Percentiles rank a stretch among this genome's conserved stretches.
Conservation (phyloP, 2,329 filamentous ascomycete species). For the Pyrenophora seminiperda region DNA sequence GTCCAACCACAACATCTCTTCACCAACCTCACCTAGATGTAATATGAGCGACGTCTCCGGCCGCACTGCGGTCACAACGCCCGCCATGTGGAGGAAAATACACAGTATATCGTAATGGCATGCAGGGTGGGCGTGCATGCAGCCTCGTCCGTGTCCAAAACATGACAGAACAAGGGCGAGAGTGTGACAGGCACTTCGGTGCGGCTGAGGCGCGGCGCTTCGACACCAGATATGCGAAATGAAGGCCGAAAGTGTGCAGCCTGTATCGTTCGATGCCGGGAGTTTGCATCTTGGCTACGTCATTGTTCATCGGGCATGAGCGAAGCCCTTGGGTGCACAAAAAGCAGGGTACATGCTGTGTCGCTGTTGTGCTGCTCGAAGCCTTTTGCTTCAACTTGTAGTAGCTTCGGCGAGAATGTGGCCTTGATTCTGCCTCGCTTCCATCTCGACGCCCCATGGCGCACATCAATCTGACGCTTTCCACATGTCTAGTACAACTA, state of each 20-base stretch:
- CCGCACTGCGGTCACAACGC: conserved; percentile 11
- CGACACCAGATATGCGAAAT: conserved; percentile 17
- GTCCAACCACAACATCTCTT: conserved; percentile 32
- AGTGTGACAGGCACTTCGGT: conserved; percentile 16
- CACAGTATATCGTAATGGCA: conserved; percentile 31
- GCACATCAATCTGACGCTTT: neutral
- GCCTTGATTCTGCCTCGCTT: neutral
- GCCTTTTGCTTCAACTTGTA: neutral
- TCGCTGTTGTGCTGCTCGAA: conserved; percentile 3
- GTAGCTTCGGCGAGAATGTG: neutral
- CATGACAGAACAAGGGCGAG: conserved; percentile 17
- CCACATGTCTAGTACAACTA: neutral
- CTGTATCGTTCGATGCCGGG: neutral
- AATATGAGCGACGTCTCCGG: conserved; percentile 19
- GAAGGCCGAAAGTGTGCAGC: neutral
- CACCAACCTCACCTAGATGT: conserved; percentile 13
- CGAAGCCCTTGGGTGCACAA: conserved; percentile 1
- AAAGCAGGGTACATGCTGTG: conserved; percentile 5
- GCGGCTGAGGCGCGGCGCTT: conserved; percentile 36
- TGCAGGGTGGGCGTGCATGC: conserved; percentile 21
- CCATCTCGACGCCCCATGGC: neutral
- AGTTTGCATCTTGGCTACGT: neutral
- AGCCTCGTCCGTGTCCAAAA: conserved; percentile 12
- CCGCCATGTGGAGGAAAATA: conserved; percentile 21
- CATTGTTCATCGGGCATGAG: neutral